Base-by-base conservation (phyloP, 352 stramenopile species). In the Vaucheria bursata region DNA sequence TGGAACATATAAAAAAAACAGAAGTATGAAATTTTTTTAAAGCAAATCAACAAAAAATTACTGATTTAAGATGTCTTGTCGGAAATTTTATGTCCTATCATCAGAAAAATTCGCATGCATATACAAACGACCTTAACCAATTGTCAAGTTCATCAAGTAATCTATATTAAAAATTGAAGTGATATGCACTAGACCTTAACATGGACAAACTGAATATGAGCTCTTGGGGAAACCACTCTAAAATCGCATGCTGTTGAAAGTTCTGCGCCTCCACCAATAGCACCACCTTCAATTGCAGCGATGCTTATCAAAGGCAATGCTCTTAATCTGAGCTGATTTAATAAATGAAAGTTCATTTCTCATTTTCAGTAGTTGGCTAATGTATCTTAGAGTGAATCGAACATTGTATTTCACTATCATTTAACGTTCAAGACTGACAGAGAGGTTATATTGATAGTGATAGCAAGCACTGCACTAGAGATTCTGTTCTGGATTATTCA, bases 171-270 rank as follows among this genome's bases (percentile, higher is more conserved):
- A n/a, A n/a, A n/a, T n/a, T n/a, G n/a, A n/a, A n/a, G n/a, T n/a
- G n/a, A n/a, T n/a, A n/a, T n/a, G n/a, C n/a, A n/a, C n/a, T n/a
- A n/a, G n/a, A 77, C 77, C 77, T 82, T 82, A 39, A 82, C 77
- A 50, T 82, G 77, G 4, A 95, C 88, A 71, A 94, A 94, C 74
- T 91, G 89, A 64, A 95, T 90, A 0, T 89, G 85, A 0, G 89
- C 88, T 25, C 86, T 88, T 5, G 73, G 29, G 7, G 86, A 85
- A 0, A 93, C 75, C 7, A 94, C 39, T 0, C 90, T 87, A 52
- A 92, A 94, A 80, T 95, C 90, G 70, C 89, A 94, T 0, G 87
- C 86, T 1, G 89, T 94, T 0, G 85, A 83, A 8, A 95, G 81
- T 77, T 95, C 90, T 0, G 90, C 90, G 3, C 90, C 90, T 6